phyloP scores from a whole-genome alignment of 305 asterid species.

The Withania somnifera region DNA sequence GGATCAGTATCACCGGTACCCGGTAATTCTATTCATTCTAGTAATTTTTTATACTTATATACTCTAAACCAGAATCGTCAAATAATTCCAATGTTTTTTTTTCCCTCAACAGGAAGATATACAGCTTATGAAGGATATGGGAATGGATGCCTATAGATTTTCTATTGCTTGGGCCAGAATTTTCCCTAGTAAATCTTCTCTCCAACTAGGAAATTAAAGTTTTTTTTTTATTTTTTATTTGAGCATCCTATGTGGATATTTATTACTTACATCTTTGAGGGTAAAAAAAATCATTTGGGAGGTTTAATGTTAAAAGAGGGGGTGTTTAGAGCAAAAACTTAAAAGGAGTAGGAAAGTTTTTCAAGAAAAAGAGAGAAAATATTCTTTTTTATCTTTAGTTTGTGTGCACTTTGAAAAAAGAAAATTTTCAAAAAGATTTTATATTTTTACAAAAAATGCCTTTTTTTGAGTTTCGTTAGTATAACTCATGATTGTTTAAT shows the following conservation, averaged over 20 bases:
- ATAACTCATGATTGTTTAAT: neutral
- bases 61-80: neutral
- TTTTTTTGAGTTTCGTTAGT: no score
- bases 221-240: neutral
- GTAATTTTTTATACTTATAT: no score
- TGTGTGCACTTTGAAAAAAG: no score
- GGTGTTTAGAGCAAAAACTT: no score
- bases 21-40: conserved; percentile 17
- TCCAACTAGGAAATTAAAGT: no score
- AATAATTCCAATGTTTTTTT: neutral
- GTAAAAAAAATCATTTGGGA: neutral
- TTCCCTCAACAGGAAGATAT: conserved; percentile 48
- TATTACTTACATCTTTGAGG: no score
- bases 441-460: no score
- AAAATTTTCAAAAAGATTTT: no score
- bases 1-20: conserved; percentile 63
- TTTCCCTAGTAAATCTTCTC: conserved; percentile 50
- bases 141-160: conserved; percentile 90
- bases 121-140: conserved; percentile 70
- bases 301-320: no score
- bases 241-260: neutral
- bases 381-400: no score
- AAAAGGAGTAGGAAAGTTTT: no score
- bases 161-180: conserved; percentile 92
- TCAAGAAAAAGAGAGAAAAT: no score